These are phyloP conservation scores for Lodderomyces pseudojiufengensis DNA, from an alignment of 1,139 yeast species.

Conservation along the genomic window DNA sequence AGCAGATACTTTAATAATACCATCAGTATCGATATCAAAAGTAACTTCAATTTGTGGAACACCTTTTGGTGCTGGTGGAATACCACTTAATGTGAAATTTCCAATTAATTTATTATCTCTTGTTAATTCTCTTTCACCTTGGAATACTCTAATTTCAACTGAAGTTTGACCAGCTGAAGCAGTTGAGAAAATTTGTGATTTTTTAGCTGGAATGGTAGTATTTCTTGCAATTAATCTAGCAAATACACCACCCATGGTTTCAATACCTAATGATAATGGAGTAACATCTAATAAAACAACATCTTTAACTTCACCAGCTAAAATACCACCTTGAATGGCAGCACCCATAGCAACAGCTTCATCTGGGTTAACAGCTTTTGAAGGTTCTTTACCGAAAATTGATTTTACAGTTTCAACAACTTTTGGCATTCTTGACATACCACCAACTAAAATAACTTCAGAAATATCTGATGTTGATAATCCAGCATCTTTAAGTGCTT, in stretches of 20 bases:
- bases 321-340: slow-evolving; percentile 98
- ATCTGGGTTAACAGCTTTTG: slow-evolving; percentile 99
- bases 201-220: slow-evolving; percentile 97
- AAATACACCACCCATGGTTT: slow-evolving; percentile 98
- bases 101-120: slow-evolving; percentile 99
- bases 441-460: slow-evolving; percentile 98
- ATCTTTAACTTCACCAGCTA: slow-evolving; percentile 96
- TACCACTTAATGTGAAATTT: slow-evolving; percentile 93
- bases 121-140: slow-evolving; percentile 99
- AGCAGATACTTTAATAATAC: slow-evolving; percentile 97
- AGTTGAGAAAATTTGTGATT: slow-evolving; percentile 95
- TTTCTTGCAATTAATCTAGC: slow-evolving; percentile 97
- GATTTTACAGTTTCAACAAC: slow-evolving; percentile 93
- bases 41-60: slow-evolving; percentile 99
- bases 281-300: slow-evolving; percentile 82
- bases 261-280: slow-evolving; percentile 97
- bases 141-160: slow-evolving; percentile 98
- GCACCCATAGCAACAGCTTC: slow-evolving; percentile 99
- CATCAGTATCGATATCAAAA: slow-evolving; percentile 97
- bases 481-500: slow-evolving; percentile 96
- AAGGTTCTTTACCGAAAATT: slow-evolving; percentile 92
- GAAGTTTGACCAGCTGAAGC: slow-evolving; percentile 99
- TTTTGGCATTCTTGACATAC: slow-evolving; percentile 99
- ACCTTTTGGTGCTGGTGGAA: slow-evolving; percentile 99
- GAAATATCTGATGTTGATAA: slow-evolving; percentile 80